Conservation (phyloP, 2,329 filamentous ascomycete species). For the Paecilomyces dactylethromorphus region DNA sequence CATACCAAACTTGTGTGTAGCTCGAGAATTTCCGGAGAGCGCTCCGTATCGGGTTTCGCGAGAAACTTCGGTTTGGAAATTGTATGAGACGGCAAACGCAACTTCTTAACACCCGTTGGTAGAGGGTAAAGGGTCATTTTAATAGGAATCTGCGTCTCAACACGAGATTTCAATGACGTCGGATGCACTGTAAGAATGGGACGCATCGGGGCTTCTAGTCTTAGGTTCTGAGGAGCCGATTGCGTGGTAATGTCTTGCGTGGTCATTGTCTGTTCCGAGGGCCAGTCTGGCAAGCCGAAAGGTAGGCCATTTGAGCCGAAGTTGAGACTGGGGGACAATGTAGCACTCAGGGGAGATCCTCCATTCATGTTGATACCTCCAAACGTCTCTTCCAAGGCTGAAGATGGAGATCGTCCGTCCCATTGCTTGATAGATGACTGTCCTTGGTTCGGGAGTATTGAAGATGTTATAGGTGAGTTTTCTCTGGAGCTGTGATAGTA, state of each 20-base stretch:
- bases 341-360: conserved; percentile 32
- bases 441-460: conserved; percentile 21
- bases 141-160: conserved; percentile 94
- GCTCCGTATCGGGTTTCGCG: conserved; percentile 62
- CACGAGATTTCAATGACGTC: conserved; percentile 74
- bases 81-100: conserved; percentile 82
- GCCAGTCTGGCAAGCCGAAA: conserved; percentile 27
- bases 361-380: conserved; percentile 40
- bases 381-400: conserved; percentile 39
- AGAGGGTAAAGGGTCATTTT: conserved; percentile 71
- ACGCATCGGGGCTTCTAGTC: conserved; percentile 26
- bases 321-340: conserved; percentile 31
- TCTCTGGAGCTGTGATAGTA: conserved; percentile 29
- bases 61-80: conserved; percentile 92
- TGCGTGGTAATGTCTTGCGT: conserved; percentile 16
- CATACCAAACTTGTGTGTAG: conserved; percentile 79
- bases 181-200: conserved; percentile 55
- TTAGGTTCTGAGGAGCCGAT: conserved; percentile 19
- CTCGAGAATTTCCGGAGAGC: conserved; percentile 68
- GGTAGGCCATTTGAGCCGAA: conserved; percentile 25
- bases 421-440: conserved; percentile 30
- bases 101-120: conserved; percentile 66
- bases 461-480: conserved; percentile 28
- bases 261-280: conserved; percentile 7
- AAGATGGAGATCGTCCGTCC: conserved; percentile 37